Evolutionary conservation across 768 basidiomycete species (phyloP).

Genomic region (Suillus subluteus): DNA sequence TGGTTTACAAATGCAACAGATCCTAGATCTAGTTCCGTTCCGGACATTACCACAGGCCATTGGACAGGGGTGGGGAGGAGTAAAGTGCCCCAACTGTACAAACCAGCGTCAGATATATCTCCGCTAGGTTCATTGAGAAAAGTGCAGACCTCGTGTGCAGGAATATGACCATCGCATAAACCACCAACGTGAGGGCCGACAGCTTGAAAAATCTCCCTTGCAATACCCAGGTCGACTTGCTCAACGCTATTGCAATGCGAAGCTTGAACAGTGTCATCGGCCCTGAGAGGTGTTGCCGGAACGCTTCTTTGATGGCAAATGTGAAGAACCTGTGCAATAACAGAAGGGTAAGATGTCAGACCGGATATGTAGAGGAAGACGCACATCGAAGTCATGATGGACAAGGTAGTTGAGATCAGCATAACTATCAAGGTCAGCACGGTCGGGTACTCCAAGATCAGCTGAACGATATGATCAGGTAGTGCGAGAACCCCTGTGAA

Average conservation of each 20-base stretch:
- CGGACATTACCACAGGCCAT: neutral
- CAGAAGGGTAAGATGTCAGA: neutral
- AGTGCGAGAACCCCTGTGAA: neutral
- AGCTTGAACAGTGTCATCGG: slow-evolving; percentile 1
- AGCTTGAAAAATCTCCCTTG: neutral
- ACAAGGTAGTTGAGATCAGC: neutral
- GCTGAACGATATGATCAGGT: neutral
- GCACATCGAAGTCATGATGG: neutral
- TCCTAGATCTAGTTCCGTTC: neutral
- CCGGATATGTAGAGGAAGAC: neutral
- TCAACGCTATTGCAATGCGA: slow-evolving; percentile 5
- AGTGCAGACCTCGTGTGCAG: neutral
- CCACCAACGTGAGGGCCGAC: neutral
- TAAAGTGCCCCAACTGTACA: slow-evolving; percentile 7
- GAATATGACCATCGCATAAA: neutral
- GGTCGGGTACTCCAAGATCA: neutral
- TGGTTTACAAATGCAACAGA: neutral
- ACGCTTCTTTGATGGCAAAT: neutral
- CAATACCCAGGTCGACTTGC: neutral
- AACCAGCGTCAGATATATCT: neutral
- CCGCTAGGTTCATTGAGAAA: neutral
- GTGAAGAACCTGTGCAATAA: slow-evolving; percentile 1
- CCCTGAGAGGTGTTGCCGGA: neutral
- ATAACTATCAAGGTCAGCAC: neutral
- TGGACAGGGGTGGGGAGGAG: neutral